A percentile compares a stretch with the other conserved stretches of the same genome.
These are phyloP conservation scores for Zygotorulaspora chibaensis DNA, from an alignment of 805 yeast species.

Conservation along the genomic window DNA sequence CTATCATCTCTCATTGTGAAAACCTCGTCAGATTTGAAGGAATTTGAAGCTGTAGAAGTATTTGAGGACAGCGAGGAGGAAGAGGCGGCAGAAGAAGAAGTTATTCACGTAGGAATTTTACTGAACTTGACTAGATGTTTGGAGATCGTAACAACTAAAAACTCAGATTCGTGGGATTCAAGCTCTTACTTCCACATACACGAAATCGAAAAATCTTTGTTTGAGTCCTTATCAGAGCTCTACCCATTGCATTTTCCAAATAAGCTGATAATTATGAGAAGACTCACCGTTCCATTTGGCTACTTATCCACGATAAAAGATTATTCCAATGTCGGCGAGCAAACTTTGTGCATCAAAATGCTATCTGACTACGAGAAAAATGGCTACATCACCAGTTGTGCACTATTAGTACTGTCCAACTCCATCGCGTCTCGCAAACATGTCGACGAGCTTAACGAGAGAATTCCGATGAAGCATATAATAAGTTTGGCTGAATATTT, in stretches of 20 bases:
- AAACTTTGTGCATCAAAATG: slow-evolving; percentile 12
- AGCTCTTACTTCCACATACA: neutral
- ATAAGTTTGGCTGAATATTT: slow-evolving; percentile 13
- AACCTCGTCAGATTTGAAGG: slow-evolving; percentile 13
- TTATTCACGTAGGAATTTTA: slow-evolving; percentile 23
- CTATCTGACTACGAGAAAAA: slow-evolving; percentile 10
- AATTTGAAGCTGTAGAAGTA: neutral
- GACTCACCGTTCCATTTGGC: slow-evolving; percentile 26
- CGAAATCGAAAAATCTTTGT: neutral
- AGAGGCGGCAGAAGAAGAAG: slow-evolving; percentile 20
- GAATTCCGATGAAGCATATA: slow-evolving; percentile 15
- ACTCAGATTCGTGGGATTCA: slow-evolving; percentile 2
- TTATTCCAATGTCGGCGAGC: slow-evolving; percentile 22
- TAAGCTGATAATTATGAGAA: slow-evolving; percentile 32
- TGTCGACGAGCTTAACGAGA: slow-evolving; percentile 16
- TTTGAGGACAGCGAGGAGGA: slow-evolving; percentile 6
- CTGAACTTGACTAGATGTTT: slow-evolving; percentile 18
- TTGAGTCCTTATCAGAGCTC: neutral
- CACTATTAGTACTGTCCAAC: slow-evolving; percentile 26
- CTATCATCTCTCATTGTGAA: slow-evolving; percentile 13
- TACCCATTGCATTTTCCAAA: slow-evolving; percentile 21
- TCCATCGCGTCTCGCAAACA: slow-evolving; percentile 24
- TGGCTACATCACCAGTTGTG: slow-evolving; percentile 26
- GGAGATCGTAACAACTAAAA: slow-evolving; percentile 17
- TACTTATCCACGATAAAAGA: slow-evolving; percentile 27